Evolutionary conservation across 2,329 filamentous ascomycete species (phyloP).

Genomic region (Aspergillus fructus): DNA sequence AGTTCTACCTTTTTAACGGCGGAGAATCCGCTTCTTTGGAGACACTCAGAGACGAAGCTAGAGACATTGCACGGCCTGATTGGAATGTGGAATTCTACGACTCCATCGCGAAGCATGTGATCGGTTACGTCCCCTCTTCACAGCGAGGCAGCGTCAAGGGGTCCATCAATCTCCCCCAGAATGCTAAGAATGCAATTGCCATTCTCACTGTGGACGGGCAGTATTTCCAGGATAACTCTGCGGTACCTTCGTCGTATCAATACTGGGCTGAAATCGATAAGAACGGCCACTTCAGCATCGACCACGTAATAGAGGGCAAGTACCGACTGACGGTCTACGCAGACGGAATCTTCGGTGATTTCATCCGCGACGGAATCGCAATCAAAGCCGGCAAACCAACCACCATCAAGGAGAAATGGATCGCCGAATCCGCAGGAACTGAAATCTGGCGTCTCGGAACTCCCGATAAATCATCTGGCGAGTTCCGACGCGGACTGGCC

Average conservation of each 20-base stretch:
- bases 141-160: conserved; percentile 53
- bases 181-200: conserved; percentile 54
- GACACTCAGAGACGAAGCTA: conserved; percentile 55
- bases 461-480: conserved; percentile 61
- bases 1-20: conserved; percentile 64
- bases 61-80: conserved; percentile 48
- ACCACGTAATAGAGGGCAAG: conserved; percentile 55
- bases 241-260: conserved; percentile 57
- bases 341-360: conserved; percentile 62
- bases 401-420: conserved; percentile 47
- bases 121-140: conserved; percentile 57
- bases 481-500: conserved; percentile 59
- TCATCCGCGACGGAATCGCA: conserved; percentile 52
- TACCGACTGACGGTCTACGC: conserved; percentile 66
- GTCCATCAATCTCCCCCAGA: conserved; percentile 52
- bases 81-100: conserved; percentile 66
- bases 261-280: conserved; percentile 59
- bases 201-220: conserved; percentile 54
- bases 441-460: conserved; percentile 65
- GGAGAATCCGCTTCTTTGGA: conserved; percentile 49
- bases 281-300: conserved; percentile 53
- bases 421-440: conserved; percentile 54
- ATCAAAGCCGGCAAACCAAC: conserved; percentile 45
- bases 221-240: conserved; percentile 61
- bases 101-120: conserved; percentile 58